Conservation (phyloP, 2,329 filamentous ascomycete species). For the Aureobasidium melanogenum region DNA sequence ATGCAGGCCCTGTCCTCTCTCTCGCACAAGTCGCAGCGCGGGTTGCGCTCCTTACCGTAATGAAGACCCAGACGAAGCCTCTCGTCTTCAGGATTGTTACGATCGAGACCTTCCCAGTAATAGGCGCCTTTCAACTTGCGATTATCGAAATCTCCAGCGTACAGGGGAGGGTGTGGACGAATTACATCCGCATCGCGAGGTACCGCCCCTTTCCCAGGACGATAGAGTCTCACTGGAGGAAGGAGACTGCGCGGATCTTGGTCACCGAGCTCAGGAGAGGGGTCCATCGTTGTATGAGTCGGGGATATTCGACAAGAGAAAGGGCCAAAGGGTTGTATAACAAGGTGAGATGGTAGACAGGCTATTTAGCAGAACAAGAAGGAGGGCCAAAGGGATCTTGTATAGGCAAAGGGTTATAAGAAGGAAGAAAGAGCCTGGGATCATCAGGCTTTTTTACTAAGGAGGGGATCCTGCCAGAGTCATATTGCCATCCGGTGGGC, state of each 20-base stretch:
- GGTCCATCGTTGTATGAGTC: background rate
- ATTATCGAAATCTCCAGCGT: background rate
- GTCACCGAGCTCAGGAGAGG: background rate
- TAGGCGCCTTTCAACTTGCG: background rate
- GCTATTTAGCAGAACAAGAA: background rate
- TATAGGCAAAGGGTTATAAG: no score
- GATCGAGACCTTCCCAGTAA: background rate
- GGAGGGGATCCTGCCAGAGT: background rate
- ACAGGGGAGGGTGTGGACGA: background rate
- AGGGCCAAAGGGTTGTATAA: background rate
- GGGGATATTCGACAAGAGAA: no score
- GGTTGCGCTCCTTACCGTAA: background rate
- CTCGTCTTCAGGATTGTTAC: background rate
- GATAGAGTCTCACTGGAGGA: background rate
- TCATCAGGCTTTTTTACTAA: background rate
- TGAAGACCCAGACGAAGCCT: background rate
- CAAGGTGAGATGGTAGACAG: background rate
- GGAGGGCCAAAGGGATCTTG: no score
- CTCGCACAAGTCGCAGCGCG: background rate
- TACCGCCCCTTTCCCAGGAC: background rate
- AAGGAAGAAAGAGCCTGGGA: background rate
- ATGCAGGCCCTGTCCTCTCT: background rate
- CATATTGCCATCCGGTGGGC: background rate
- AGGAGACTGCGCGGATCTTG: background rate
- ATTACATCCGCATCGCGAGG: background rate